Conservation (phyloP, 2,329 filamentous ascomycete genomes). For the Tympanopsis confertula region DNA sequence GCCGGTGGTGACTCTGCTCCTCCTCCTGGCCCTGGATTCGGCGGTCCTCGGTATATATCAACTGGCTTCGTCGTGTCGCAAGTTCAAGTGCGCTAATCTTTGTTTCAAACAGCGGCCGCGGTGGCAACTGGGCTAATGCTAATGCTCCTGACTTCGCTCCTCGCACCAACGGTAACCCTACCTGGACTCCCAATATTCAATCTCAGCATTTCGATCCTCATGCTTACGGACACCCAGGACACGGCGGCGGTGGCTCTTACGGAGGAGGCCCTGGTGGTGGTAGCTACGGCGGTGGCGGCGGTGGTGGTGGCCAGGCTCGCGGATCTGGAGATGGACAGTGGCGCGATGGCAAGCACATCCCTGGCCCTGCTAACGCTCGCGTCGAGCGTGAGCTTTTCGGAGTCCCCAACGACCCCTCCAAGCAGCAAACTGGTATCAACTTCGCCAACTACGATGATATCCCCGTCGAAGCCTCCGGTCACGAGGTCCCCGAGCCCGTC, state of each 20-base stretch:
- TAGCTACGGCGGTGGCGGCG: constrained; percentile 33
- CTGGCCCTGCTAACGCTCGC: constrained; percentile 77
- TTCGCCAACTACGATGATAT: constrained; percentile 99
- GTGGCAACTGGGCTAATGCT: constrained; percentile 29
- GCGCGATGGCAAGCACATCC: constrained; percentile 91
- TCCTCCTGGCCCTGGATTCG: constrained; percentile 9
- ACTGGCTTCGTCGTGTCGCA: too few relatives aligned
- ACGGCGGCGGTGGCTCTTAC: constrained; percentile 21
- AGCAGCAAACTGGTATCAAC: constrained; percentile 98
- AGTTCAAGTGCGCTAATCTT: too few relatives aligned
- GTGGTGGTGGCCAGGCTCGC: constrained; percentile 44
- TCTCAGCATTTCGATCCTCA: constrained; percentile 38
- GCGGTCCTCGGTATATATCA: background rate
- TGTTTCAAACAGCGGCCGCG: constrained; percentile 9
- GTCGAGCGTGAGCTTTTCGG: constrained; percentile 94
- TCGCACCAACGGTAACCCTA: constrained; percentile 19
- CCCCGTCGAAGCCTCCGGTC: constrained; percentile 90
- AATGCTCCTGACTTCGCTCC: constrained; percentile 45
- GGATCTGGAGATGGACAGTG: constrained; percentile 93
- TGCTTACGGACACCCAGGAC: constrained; percentile 45
- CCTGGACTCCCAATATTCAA: constrained; percentile 12
- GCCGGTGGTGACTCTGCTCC: constrained; percentile 13
- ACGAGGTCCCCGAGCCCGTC: constrained; percentile 85
- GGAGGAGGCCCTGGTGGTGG: constrained; percentile 18
- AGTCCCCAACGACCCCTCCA: constrained; percentile 76